Conservation (phyloP, 2,329 filamentous ascomycete species). For the Trichoderma sp. region DNA sequence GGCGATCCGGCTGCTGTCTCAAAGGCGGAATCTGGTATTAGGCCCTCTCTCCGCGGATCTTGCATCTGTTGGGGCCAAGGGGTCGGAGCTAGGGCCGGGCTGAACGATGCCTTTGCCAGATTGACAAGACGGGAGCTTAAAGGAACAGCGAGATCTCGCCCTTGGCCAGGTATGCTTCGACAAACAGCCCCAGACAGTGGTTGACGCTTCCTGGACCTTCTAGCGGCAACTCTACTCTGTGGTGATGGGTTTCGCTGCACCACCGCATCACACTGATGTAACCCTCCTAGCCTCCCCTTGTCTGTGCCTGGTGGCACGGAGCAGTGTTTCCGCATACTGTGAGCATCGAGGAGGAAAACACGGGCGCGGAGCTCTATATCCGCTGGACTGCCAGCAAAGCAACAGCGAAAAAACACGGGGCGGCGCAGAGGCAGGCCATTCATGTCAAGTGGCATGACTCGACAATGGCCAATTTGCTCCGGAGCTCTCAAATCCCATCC, state of each 20-base stretch:
- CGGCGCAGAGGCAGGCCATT: not conserved
- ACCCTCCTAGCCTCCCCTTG: conserved; percentile 22
- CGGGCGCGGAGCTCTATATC: conserved; percentile 6
- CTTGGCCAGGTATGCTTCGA: not conserved
- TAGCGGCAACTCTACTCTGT: conserved; percentile 7
- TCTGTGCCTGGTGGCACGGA: conserved; percentile 23
- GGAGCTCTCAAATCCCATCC: not conserved
- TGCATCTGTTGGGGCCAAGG: not conserved
- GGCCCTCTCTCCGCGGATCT: not conserved
- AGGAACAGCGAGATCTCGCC: not conserved
- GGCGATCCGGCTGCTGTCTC: conserved; percentile 17
- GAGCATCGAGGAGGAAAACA: not conserved
- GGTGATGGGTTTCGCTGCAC: conserved; percentile 6
- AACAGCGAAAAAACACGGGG: not conserved
- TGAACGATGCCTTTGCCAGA: not conserved
- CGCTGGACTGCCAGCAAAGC: not conserved
- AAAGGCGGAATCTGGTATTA: conserved; percentile 14
- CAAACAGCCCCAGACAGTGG: not conserved
- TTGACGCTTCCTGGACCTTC: conserved; percentile 8
- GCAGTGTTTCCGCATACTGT: not conserved
- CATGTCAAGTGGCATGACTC: not conserved
- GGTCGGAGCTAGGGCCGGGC: conserved; percentile 2
- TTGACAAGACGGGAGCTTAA: not conserved
- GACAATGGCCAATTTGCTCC: not conserved
- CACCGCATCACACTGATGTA: conserved; percentile 26